Conservation (phyloP, 176 grass and related monocot species). For the Otatea glauca region DNA sequence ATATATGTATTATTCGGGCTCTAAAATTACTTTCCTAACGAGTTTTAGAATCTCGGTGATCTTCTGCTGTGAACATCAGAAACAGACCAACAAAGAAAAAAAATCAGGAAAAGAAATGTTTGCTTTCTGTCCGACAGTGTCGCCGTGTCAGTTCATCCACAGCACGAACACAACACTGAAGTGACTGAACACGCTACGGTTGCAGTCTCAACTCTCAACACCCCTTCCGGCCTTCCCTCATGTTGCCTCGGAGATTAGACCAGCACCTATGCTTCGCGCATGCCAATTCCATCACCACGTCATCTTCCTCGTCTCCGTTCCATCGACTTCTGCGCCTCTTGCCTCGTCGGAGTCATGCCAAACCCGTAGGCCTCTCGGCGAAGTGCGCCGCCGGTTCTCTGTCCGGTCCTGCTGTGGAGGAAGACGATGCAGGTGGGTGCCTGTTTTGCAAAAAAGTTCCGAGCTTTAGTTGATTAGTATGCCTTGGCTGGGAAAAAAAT, state of each 20-base stretch:
- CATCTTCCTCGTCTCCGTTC: not conserved
- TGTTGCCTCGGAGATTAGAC: slow-evolving; percentile 19
- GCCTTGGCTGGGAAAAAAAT: too few relatives aligned
- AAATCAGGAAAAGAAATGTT: too few relatives aligned
- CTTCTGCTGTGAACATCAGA: too few relatives aligned
- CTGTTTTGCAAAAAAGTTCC: not conserved
- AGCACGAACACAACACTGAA: not conserved
- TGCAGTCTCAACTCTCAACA: not conserved
- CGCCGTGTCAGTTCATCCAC: not conserved
- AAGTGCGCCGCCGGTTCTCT: slow-evolving; percentile 10
- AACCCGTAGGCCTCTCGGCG: not conserved
- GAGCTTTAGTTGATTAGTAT: not conserved
- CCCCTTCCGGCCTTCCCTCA: not conserved
- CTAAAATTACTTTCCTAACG: too few relatives aligned
- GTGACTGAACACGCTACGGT: not conserved
- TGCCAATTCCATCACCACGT: not conserved
- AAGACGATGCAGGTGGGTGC: slow-evolving; percentile 37
- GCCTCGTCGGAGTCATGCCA: slow-evolving; percentile 12
- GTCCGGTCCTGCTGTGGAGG: not conserved
- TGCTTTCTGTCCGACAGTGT: too few relatives aligned
- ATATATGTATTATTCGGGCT: too few relatives aligned
- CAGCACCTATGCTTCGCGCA: slow-evolving; percentile 17
- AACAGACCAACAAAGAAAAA: too few relatives aligned
- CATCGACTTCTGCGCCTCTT: not conserved
- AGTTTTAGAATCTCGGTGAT: too few relatives aligned